Conservation (phyloP, 2,329 filamentous ascomycete species). For the Trichoderma polysporum region DNA sequence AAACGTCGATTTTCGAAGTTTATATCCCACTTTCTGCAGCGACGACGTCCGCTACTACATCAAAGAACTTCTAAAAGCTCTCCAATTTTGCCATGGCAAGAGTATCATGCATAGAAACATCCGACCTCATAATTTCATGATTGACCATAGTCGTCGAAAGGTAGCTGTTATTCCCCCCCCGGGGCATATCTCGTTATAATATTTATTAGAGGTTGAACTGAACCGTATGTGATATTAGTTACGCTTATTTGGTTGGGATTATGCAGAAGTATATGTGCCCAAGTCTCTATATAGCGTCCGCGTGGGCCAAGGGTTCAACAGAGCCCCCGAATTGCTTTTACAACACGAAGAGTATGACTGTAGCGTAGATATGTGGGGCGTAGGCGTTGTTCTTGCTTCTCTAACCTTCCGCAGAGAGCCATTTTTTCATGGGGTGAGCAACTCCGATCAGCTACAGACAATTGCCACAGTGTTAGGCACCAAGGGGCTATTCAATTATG, state of each 20-base stretch:
- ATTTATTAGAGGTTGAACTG: not conserved
- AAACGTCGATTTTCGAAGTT: constrained; percentile 95
- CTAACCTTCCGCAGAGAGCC: constrained; percentile 99
- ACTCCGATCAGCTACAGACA: constrained; percentile 96
- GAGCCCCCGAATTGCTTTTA: constrained; percentile 91
- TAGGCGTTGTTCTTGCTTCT: constrained; percentile 98
- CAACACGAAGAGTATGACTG: constrained; percentile 99
- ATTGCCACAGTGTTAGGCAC: constrained; percentile 99
- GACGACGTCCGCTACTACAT: constrained; percentile 98
- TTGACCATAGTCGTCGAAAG: constrained; percentile 98
- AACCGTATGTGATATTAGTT: constrained; percentile 54
- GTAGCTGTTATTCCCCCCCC: constrained; percentile 41
- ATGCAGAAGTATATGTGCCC: constrained; percentile 97
- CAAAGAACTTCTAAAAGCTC: constrained; percentile 90
- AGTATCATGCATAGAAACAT: constrained; percentile 99
- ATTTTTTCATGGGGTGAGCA: constrained; percentile 98
- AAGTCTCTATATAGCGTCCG: constrained; percentile 98
- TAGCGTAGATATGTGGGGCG: constrained; percentile 98
- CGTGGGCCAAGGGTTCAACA: constrained; percentile 95
- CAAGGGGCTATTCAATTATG: constrained; percentile 94
- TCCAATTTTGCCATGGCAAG: constrained; percentile 98
- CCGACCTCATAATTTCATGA: constrained; percentile 99
- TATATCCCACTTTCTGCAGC: constrained; percentile 96
- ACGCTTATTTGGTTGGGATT: constrained; percentile 96
- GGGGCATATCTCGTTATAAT: not conserved